Percentiles rank a stretch among this genome's conserved stretches.
Evolutionary conservation across 176 grass and related monocot genomes (phyloP).

Genomic region (Juncus effusus): DNA sequence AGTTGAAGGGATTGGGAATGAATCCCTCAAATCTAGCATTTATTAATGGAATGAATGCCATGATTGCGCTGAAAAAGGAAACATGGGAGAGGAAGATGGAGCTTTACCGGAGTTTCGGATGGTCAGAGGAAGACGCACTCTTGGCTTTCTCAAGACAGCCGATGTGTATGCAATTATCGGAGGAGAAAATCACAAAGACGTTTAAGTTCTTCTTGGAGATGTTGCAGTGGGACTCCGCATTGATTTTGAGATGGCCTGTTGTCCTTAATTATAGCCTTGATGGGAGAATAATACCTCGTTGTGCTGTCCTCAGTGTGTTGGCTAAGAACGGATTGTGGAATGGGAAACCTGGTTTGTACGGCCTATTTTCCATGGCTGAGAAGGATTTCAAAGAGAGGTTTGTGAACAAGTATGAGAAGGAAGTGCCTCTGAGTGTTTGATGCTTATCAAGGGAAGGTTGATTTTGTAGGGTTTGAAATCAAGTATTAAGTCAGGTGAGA

Average conservation of each 20-base stretch:
- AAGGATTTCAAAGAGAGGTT: constrained; percentile 16
- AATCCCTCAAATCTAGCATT: neutral
- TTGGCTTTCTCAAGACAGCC: constrained; percentile 26
- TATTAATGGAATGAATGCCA: neutral
- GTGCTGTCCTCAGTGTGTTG: constrained; percentile 17
- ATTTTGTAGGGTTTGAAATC: neutral
- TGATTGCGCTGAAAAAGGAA: constrained; percentile 1
- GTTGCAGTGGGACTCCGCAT: constrained; percentile 21
- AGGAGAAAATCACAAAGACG: constrained; percentile 15
- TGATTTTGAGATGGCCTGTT: neutral
- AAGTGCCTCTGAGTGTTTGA: constrained; percentile 16
- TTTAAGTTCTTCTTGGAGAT: constrained; percentile 19
- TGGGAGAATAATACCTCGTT: constrained; percentile 30
- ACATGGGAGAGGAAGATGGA: constrained; percentile 30
- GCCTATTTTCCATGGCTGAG: neutral
- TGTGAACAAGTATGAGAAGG: constrained; percentile 10
- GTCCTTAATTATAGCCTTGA: constrained; percentile 25
- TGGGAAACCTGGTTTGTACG: neutral
- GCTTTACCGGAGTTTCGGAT: constrained; percentile 32
- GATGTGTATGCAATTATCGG: constrained; percentile 12
- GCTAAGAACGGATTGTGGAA: constrained; percentile 2
- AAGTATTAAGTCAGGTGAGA: too few species aligned
- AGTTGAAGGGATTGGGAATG: constrained; percentile 25
- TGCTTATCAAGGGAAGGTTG: constrained; percentile 9
- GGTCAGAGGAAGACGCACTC: constrained; percentile 25